Evolutionary conservation across 495 filamentous ascomycete species (phyloP), one percentile per base, ranked within the genome.

Genomic region (Xylaria nigripes): DNA sequence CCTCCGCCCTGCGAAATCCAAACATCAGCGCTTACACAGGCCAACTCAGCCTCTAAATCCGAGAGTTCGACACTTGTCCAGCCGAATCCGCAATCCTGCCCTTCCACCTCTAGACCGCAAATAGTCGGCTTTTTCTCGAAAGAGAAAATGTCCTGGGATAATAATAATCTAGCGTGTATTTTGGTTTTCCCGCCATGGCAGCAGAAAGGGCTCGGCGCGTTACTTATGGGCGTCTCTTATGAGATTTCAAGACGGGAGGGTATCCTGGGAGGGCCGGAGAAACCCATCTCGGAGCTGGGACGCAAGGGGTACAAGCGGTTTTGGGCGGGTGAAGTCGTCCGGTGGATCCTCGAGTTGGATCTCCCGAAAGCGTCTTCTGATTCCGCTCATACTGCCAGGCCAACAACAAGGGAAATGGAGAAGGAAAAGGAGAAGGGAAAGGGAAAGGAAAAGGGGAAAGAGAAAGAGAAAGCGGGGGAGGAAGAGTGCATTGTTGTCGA

Each of bases 111-210:
- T 3, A 67, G 67, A 19, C 61, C 65, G 36, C 81, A 82, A 45
- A 85, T 96, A 27, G 81, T 96, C 7, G 93, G 94, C 48, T 99
- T 95, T 79, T 99, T 95, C 77, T 92, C 86, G 21, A 97, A 97
- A 65, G 93, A 99, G 72, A 97, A 97, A 63, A 85, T 95, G 70
- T 93, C 88, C 3, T 99, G 93, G 93, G 93, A 99, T 63, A 89
- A 93, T 61, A 96, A 97, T 68, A 99, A 97, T 58, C 80, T 99
- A 0, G 93, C 93, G 3, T 99, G 93, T 65, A 99, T 99, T 55
- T 76, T 96, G 22, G 80, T 99, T 10, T 96, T 99, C 65, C 93
- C 94, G 2, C 93, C 93, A 1, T 97, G 91, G 80, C 93, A 97
- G 66, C 81, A 85, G 48, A 89, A 86, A 57, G 89, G 90, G 13